phyloP scores from a whole-genome alignment of 371 early-diverging fungal genomes.

The Batrachochytrium dendrobatidis region DNA sequence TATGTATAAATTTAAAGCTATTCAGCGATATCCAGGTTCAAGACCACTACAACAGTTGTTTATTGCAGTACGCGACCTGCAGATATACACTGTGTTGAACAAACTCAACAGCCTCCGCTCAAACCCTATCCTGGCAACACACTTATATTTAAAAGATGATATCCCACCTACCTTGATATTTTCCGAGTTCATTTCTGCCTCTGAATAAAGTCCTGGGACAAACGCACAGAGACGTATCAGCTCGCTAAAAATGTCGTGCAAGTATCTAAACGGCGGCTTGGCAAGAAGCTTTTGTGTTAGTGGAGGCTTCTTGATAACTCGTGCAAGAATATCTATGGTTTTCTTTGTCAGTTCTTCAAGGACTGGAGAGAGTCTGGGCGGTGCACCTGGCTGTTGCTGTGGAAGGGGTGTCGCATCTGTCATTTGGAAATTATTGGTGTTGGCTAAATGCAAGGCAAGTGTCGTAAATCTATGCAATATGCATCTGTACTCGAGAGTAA shows the following conservation, averaged over 20 bases:
- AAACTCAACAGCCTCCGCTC: too few species aligned
- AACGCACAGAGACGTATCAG: conserved; percentile 28
- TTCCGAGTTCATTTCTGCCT: conserved; percentile 40
- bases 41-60: too few species aligned
- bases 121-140: too few species aligned
- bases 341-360: conserved; percentile 36
- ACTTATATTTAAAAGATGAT: too few species aligned
- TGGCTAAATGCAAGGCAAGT: too few species aligned
- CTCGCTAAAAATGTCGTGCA: conserved; percentile 48
- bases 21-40: too few species aligned
- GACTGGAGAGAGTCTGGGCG: background rate
- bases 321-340: conserved; percentile 33
- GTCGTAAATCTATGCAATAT: too few species aligned
- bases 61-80: too few species aligned
- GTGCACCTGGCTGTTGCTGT: background rate
- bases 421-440: background rate
- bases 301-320: conserved; percentile 45
- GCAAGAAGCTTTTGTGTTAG: conserved; percentile 44
- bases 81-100: too few species aligned
- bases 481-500: too few species aligned
- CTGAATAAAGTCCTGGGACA: conserved; percentile 35
- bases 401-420: too few species aligned
- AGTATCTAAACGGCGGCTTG: conserved; percentile 51
- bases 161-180: conserved; percentile 34
- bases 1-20: conserved; percentile 7